Conservation (phyloP, 768 basidiomycete species). For the Dendrothele bispora region DNA sequence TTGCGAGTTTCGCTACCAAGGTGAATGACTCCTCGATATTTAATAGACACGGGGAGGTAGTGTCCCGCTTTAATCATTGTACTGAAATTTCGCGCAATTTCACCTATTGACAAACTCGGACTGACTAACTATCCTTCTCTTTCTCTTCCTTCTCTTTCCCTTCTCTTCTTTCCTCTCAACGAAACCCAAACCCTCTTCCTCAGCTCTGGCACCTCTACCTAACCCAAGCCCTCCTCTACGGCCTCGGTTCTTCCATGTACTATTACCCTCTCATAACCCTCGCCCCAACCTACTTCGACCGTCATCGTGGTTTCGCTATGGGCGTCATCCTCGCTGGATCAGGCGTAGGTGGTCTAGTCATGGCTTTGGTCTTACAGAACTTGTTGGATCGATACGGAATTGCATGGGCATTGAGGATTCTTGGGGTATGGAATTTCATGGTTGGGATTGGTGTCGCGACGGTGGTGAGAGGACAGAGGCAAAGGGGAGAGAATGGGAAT, state of each 20-base stretch:
- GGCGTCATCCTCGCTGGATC: slow-evolving; percentile 41
- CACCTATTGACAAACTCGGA: too few relatives aligned
- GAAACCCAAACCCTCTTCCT: too few relatives aligned
- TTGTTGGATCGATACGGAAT: slow-evolving; percentile 36
- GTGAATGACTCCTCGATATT: too few relatives aligned
- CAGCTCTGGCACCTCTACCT: slow-evolving; percentile 45
- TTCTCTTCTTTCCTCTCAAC: background rate
- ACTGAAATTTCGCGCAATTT: too few relatives aligned
- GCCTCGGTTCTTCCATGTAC: slow-evolving; percentile 41
- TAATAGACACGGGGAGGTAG: too few relatives aligned
- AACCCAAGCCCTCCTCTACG: slow-evolving; percentile 42
- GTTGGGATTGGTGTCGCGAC: slow-evolving; percentile 36
- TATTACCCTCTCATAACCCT: slow-evolving; percentile 45
- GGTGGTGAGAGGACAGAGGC: slow-evolving; percentile 33
- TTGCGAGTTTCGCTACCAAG: slow-evolving; percentile 37
- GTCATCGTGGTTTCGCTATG: slow-evolving; percentile 46
- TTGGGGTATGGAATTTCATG: slow-evolving; percentile 40
- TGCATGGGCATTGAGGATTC: slow-evolving; percentile 35
- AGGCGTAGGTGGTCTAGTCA: slow-evolving; percentile 43
- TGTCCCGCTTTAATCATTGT: too few relatives aligned
- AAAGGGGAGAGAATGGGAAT: too few relatives aligned
- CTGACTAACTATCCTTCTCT: too few relatives aligned
- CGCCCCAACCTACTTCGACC: slow-evolving; percentile 41
- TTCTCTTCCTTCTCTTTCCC: background rate
- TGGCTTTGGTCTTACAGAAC: slow-evolving; percentile 37